phyloP scores from a whole-genome alignment of 331 rosid genomes.

The Erythrophleum ivorense region DNA sequence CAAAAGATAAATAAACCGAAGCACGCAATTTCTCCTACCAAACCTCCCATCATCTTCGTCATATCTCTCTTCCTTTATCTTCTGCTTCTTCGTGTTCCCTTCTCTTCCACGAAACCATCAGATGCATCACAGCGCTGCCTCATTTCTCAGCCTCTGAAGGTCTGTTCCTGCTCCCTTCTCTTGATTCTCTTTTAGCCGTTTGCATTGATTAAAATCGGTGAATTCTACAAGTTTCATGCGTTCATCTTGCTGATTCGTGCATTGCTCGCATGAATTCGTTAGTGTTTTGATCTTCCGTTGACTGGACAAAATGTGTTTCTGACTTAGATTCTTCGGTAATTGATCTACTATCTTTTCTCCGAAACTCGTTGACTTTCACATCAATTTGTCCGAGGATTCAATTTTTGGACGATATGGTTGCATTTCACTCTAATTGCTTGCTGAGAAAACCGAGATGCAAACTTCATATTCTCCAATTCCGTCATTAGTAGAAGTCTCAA shows the following conservation, averaged over 20 bases:
- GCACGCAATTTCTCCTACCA: conserved; percentile 6
- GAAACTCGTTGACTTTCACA: conserved; percentile 33
- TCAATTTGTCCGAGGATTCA: not conserved
- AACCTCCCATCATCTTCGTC: not conserved
- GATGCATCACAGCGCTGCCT: conserved; percentile 48
- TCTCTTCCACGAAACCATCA: conserved; percentile 58
- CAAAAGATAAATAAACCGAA: not conserved
- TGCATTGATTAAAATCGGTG: conserved; percentile 29
- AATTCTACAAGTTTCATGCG: conserved; percentile 31
- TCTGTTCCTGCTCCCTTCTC: conserved; percentile 1
- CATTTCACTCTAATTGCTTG: not conserved
- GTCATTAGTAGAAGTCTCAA: not conserved
- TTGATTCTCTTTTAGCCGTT: conserved; percentile 4
- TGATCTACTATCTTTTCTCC: conserved; percentile 45
- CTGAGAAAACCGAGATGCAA: not conserved
- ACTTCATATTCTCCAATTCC: not conserved
- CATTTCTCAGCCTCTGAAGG: conserved; percentile 52
- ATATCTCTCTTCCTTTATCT: not conserved
- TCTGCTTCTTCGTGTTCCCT: conserved; percentile 45
- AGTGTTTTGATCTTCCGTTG: conserved; percentile 32
- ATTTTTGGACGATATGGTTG: conserved; percentile 7
- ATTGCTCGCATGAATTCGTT: conserved; percentile 24
- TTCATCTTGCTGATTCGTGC: not conserved
- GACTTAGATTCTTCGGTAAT: conserved; percentile 35
- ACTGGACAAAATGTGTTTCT: conserved; percentile 33